These are phyloP conservation scores for Stephanodiscus triporus DNA, from an alignment of 108 stramenopile genomes.

Conservation along the genomic window DNA sequence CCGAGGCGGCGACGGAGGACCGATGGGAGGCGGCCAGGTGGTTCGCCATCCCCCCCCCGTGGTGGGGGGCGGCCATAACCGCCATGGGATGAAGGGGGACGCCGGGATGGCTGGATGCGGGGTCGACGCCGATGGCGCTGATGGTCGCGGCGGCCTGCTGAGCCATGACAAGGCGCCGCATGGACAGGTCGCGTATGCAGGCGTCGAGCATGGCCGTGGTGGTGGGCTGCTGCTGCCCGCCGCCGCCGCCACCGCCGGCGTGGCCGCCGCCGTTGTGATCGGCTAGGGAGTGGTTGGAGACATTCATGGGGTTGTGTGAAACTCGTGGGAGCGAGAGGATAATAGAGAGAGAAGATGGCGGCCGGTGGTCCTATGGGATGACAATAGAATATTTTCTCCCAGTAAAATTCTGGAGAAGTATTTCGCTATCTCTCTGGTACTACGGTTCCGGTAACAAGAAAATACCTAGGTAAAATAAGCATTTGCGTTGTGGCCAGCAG, in stretches of 20 bases:
- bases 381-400: too few relatives aligned
- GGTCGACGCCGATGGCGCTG: constrained; percentile 2
- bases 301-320: not conserved
- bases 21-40: not conserved
- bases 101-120: not conserved
- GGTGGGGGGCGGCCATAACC: not conserved
- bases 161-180: constrained; percentile 55
- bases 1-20: not conserved
- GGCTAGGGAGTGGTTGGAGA: not conserved
- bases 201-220: constrained; percentile 64
- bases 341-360: too few relatives aligned
- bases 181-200: constrained; percentile 57
- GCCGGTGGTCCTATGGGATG: too few relatives aligned
- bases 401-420: too few relatives aligned
- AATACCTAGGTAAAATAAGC: too few relatives aligned
- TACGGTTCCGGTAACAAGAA: too few relatives aligned
- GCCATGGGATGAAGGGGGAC: not conserved
- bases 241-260: not conserved
- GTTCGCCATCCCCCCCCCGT: not conserved
- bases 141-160: constrained; percentile 7
- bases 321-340: too few relatives aligned
- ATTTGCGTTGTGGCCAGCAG: too few relatives aligned
- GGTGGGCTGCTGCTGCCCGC: constrained; percentile 18
- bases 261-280: not conserved
- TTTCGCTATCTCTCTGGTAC: too few relatives aligned